Evolutionary conservation across 768 basidiomycete species (phyloP).

Genomic region (Pleurotus eryngii): DNA sequence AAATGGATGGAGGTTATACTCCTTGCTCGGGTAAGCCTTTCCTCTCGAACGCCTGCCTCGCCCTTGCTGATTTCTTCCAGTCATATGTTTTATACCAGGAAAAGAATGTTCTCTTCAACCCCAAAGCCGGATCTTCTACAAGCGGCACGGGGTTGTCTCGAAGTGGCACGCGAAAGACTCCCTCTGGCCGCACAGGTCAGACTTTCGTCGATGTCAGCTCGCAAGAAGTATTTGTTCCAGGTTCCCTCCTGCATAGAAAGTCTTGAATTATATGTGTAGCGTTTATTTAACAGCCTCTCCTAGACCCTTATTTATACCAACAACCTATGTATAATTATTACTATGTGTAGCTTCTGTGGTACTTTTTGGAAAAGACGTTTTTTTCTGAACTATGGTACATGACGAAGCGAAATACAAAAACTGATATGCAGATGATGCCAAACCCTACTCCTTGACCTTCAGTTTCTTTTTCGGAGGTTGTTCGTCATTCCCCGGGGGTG

Average conservation of each 20-base stretch:
- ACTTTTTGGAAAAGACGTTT: no score
- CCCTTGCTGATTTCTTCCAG: slow-evolving; percentile 29
- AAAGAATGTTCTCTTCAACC: slow-evolving; percentile 60
- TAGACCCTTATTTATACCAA: background rate
- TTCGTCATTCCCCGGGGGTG: slow-evolving; percentile 34
- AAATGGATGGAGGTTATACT: slow-evolving; percentile 75
- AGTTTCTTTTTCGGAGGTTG: slow-evolving; percentile 76
- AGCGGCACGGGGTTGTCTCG: slow-evolving; percentile 32
- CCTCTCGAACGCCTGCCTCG: background rate
- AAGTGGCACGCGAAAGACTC: slow-evolving; percentile 34
- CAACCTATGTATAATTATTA: background rate
- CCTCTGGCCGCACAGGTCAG: slow-evolving; percentile 25
- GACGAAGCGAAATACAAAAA: no score
- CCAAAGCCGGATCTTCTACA: slow-evolving; percentile 25
- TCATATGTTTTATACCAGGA: slow-evolving; percentile 85
- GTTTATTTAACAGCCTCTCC: slow-evolving; percentile 2
- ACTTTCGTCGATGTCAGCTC: slow-evolving; percentile 36
- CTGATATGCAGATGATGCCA: no score
- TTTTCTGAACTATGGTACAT: background rate
- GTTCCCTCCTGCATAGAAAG: slow-evolving; percentile 64
- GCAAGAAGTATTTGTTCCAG: slow-evolving; percentile 64
- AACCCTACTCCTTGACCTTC: slow-evolving; percentile 47
- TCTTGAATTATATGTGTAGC: slow-evolving; percentile 18
- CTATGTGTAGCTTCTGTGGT: background rate
- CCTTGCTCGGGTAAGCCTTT: slow-evolving; percentile 68